phyloP scores from a whole-genome alignment of 495 filamentous ascomycete genomes.

The Evernia prunastri region DNA sequence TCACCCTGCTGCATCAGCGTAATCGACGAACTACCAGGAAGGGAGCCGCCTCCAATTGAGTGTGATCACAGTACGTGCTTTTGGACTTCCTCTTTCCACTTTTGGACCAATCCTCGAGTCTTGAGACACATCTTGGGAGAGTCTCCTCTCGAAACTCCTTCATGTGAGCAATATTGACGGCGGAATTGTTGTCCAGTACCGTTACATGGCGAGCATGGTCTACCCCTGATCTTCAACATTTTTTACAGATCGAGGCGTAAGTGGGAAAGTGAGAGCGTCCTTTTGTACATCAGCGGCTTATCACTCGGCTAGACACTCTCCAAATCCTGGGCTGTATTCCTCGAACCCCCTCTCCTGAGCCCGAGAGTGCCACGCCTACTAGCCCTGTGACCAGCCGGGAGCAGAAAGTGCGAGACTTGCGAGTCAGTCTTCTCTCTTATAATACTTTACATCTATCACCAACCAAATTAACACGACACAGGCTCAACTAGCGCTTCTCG shows the following conservation, averaged over 20 bases:
- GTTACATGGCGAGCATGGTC: constrained; percentile 7
- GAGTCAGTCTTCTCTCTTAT: neutral
- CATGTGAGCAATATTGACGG: too few relatives aligned
- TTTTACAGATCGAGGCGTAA: constrained; percentile 24
- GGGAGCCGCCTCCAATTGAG: neutral
- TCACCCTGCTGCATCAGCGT: too few relatives aligned
- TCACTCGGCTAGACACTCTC: constrained; percentile 13
- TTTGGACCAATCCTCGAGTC: too few relatives aligned
- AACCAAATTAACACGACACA: neutral
- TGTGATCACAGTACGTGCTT: too few relatives aligned
- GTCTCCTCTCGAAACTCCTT: too few relatives aligned
- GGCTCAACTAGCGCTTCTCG: constrained; percentile 21
- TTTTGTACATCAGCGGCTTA: neutral
- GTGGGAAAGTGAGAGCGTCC: neutral
- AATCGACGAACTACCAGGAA: neutral
- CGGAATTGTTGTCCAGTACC: too few relatives aligned
- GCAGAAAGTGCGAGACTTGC: constrained; percentile 9
- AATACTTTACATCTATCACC: too few relatives aligned
- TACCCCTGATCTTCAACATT: constrained; percentile 9
- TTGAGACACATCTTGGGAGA: too few relatives aligned
- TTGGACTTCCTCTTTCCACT: too few relatives aligned
- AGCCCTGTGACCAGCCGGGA: neutral
- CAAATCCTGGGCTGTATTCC: constrained; percentile 28
- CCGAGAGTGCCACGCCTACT: neutral
- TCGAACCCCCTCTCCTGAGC: constrained; percentile 21